A percentile compares a stretch with the other conserved stretches of the same genome.
Conservation (phyloP, 177 flowering plant genomes). For the Vitis hybrid region DNA sequence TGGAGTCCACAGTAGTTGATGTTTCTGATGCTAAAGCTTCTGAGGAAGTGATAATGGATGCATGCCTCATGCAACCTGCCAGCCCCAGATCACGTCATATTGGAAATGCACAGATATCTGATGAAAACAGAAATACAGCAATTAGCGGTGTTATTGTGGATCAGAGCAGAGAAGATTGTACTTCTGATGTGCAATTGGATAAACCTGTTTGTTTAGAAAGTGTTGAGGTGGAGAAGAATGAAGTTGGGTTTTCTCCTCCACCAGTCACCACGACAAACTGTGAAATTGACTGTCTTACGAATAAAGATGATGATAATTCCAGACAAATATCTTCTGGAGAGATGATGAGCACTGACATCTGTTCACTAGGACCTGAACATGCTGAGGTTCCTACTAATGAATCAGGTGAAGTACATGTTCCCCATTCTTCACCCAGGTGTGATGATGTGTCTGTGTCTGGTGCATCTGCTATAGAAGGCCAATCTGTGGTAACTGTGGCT, state of each 20-base stretch:
- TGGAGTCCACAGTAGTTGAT: background rate
- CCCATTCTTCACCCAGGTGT: conserved; percentile 4
- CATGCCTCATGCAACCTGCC: conserved; percentile 1
- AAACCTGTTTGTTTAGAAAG: conserved; percentile 4
- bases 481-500: conserved; percentile 4
- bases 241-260: conserved; percentile 4
- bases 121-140: conserved; percentile 5
- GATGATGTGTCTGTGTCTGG: conserved; percentile 12
- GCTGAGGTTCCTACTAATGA: background rate
- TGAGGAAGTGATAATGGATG: conserved; percentile 8
- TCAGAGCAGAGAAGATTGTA: conserved; percentile 7
- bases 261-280: conserved; percentile 5
- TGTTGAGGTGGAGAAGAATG: conserved; percentile 12
- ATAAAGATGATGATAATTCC: conserved; percentile 10
- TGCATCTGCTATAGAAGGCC: conserved; percentile 15
- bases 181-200: conserved; percentile 5
- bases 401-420: conserved; percentile 5
- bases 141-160: background rate
- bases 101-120: background rate
- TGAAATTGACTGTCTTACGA: background rate
- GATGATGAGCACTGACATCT: background rate
- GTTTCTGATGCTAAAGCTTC: conserved; percentile 7
- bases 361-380: background rate
- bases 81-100: conserved; percentile 9
- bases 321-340: conserved; percentile 5